Conservation (phyloP, 192 early-diverging fungal genomes). For the Backusella sp. region DNA sequence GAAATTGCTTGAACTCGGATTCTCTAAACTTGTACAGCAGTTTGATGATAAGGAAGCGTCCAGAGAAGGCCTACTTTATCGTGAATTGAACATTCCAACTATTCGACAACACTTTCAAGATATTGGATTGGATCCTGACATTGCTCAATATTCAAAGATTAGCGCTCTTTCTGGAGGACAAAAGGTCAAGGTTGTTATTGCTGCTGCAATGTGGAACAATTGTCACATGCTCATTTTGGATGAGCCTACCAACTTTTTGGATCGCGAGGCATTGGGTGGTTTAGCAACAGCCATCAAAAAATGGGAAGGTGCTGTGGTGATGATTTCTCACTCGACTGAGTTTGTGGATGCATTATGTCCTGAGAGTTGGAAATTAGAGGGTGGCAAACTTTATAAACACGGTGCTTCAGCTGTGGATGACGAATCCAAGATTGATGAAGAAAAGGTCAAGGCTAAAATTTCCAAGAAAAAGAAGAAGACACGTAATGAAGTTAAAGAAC, state of each 20-base stretch:
- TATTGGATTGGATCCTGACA: conserved; percentile 74
- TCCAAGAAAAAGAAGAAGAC: conserved; percentile 59
- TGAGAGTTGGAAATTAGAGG: conserved; percentile 68
- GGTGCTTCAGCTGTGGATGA: conserved; percentile 47
- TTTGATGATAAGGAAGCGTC: conserved; percentile 81
- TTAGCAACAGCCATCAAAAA: conserved; percentile 71
- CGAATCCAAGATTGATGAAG: conserved; percentile 42
- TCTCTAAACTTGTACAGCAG: conserved; percentile 72
- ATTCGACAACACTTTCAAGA: conserved; percentile 73
- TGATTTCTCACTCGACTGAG: conserved; percentile 80
- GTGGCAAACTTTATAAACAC: conserved; percentile 47
- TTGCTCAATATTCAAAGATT: conserved; percentile 76
- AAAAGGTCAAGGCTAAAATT: conserved; percentile 45
- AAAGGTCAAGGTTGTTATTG: conserved; percentile 87
- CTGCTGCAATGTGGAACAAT: conserved; percentile 82
- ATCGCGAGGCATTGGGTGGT: conserved; percentile 75
- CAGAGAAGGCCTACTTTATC: conserved; percentile 65
- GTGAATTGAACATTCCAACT: conserved; percentile 61
- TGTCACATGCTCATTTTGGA: conserved; percentile 82
- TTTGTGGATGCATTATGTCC: conserved; percentile 68
- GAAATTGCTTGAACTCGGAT: conserved; percentile 67
- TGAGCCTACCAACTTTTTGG: conserved; percentile 64
- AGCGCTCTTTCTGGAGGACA: conserved; percentile 76
- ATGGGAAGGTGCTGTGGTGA: conserved; percentile 75
- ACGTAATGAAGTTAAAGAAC: conserved; percentile 48